Evolutionary conservation across 805 yeast genomes (phyloP).

Genomic region (Candida dajiaensis): DNA sequence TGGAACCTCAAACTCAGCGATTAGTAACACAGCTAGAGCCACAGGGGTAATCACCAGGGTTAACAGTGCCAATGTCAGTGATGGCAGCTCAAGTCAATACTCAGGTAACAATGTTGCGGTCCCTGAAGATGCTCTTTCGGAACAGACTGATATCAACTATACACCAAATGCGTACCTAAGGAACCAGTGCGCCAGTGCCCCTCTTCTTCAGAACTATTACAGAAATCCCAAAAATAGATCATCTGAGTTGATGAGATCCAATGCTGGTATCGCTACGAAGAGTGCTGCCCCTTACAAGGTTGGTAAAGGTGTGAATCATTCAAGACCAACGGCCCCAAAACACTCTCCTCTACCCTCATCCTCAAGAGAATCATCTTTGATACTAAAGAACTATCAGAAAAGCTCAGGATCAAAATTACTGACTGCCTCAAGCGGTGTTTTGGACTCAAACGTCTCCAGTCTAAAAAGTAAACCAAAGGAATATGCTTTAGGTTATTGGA

Average conservation of each 20-base stretch:
- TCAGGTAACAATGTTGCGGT: background rate
- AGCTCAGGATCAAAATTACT: background rate
- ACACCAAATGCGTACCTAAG: background rate
- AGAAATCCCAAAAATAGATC: background rate
- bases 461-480: background rate
- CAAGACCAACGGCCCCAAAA: background rate
- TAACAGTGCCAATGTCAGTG: background rate
- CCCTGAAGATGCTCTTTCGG: background rate
- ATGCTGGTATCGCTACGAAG: background rate
- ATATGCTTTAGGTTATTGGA: background rate
- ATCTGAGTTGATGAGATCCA: background rate
- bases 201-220: background rate
- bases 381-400: background rate
- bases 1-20: background rate
- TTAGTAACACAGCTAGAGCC: background rate
- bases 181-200: background rate
- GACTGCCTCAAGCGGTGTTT: background rate
- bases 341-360: background rate
- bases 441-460: background rate
- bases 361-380: background rate
- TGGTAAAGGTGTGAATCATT: background rate
- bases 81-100: background rate
- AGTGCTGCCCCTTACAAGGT: background rate
- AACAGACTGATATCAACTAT: background rate
- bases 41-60: background rate